Conservation (phyloP, 257 asterid genomes). For the Lavandula angustifolia region DNA sequence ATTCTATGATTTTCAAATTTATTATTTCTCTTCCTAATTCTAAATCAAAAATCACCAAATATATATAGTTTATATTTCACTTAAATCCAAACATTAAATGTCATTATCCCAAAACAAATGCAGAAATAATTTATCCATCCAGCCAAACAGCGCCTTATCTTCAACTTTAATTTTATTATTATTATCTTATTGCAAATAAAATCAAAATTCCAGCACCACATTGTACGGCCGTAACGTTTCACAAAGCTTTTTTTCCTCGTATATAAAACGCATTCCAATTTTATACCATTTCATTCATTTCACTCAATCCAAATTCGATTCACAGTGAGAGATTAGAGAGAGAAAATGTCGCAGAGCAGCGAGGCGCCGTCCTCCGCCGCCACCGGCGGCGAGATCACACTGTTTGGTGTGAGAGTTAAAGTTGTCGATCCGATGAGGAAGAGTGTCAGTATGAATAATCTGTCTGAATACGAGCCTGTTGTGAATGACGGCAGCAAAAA, state of each 20-base stretch:
- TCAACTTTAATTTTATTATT: constrained; percentile 1
- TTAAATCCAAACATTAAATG: constrained; percentile 15
- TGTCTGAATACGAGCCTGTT: constrained; percentile 62
- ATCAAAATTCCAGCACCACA: constrained; percentile 37
- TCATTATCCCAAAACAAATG: constrained; percentile 16
- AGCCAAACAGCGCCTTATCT: constrained; percentile 24
- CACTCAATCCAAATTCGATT: constrained; percentile 25
- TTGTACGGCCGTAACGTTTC: constrained; percentile 51
- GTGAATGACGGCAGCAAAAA: constrained; percentile 19
- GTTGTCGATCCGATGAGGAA: constrained; percentile 91
- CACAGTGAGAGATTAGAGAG: neutral
- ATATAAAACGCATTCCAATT: constrained; percentile 31
- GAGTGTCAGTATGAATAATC: constrained; percentile 83
- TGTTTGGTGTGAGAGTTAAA: constrained; percentile 81
- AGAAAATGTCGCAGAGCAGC: constrained; percentile 40
- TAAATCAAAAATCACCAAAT: no score
- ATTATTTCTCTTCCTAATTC: no score
- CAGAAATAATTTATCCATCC: neutral
- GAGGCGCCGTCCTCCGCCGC: constrained; percentile 41
- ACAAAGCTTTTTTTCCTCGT: constrained; percentile 31
- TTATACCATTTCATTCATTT: constrained; percentile 31
- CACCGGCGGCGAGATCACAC: constrained; percentile 57
- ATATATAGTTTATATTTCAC: neutral
- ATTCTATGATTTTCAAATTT: no score
- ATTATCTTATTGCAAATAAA: constrained; percentile 8